Conservation (phyloP, 2,329 filamentous ascomycete species). For the Hirsutella rhossiliensis region DNA sequence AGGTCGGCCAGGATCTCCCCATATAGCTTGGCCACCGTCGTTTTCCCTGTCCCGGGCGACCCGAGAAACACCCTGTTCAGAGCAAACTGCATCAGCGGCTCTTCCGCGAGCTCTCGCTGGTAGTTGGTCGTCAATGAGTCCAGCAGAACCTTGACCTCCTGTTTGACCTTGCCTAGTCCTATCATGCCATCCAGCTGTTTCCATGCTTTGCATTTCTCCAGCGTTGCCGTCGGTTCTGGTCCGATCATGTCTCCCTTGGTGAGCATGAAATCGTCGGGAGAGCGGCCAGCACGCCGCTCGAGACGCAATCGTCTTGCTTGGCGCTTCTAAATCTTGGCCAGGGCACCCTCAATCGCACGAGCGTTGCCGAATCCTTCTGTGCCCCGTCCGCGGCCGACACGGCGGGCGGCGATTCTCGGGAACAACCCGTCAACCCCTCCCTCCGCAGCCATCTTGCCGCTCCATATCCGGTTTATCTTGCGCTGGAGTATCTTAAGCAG, state of each 20-base stretch:
- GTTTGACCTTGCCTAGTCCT: slow-evolving; percentile 51
- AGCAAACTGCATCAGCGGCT: slow-evolving; percentile 44
- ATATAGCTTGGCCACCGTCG: slow-evolving; percentile 62
- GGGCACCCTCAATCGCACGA: slow-evolving; percentile 50
- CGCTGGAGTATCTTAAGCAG: slow-evolving; percentile 47
- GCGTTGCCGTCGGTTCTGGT: slow-evolving; percentile 44
- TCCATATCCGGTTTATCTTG: slow-evolving; percentile 42
- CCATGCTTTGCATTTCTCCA: slow-evolving; percentile 44
- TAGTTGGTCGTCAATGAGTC: slow-evolving; percentile 54
- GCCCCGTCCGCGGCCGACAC: slow-evolving; percentile 50
- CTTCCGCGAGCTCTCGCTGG: slow-evolving; percentile 48
- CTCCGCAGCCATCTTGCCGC: slow-evolving; percentile 44
- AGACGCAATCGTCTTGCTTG: slow-evolving; percentile 44
- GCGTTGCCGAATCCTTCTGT: slow-evolving; percentile 64
- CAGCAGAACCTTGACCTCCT: slow-evolving; percentile 44
- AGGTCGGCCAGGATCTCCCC: slow-evolving; percentile 56
- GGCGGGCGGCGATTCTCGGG: slow-evolving; percentile 46
- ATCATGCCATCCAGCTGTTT: slow-evolving; percentile 41
- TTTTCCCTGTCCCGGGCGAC: slow-evolving; percentile 65
- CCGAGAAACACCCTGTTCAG: slow-evolving; percentile 62
- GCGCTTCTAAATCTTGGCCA: slow-evolving; percentile 40
- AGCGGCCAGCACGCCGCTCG: slow-evolving; percentile 26
- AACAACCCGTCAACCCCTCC: slow-evolving; percentile 48
- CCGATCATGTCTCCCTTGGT: slow-evolving; percentile 61
- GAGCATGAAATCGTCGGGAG: slow-evolving; percentile 45